A percentile compares a stretch with the other conserved stretches of the same genome.
These are phyloP conservation scores for Yamadazyma buinensis DNA, from an alignment of 1,139 yeast genomes.

Conservation along the genomic window DNA sequence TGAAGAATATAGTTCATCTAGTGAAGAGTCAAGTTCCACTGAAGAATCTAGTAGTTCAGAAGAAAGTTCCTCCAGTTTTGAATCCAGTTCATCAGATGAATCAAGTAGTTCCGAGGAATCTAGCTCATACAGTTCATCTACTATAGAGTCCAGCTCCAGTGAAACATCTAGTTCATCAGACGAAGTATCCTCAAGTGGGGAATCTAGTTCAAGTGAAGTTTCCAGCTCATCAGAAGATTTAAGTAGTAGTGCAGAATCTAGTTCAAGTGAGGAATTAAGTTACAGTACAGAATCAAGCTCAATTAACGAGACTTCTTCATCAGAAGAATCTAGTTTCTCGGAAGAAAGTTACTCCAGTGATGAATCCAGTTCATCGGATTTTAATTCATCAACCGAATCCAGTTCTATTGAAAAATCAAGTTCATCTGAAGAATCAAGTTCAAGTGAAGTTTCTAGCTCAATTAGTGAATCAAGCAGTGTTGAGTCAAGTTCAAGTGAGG, in stretches of 20 bases:
- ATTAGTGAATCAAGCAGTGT: too few species aligned
- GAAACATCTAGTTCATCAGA: neutral
- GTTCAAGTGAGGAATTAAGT: too few species aligned
- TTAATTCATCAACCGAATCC: too few species aligned
- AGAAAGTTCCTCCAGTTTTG: neutral
- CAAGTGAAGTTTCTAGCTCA: too few species aligned
- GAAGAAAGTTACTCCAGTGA: slow-evolving; percentile 1
- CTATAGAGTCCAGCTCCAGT: neutral
- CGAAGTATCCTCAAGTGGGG: neutral
- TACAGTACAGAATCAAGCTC: too few species aligned
- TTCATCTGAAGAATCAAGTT: too few species aligned
- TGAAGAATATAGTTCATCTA: neutral
- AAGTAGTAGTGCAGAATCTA: neutral
- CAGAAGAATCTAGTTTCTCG: neutral
- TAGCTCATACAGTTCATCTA: neutral
- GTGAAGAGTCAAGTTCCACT: neutral
- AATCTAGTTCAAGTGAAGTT: neutral
- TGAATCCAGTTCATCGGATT: neutral
- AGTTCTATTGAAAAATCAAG: too few species aligned
- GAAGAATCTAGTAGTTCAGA: neutral
- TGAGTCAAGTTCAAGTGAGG: too few species aligned
- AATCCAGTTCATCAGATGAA: too few species aligned
- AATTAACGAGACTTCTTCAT: too few species aligned
- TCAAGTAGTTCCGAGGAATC: neutral
- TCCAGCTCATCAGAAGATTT: neutral